Evolutionary conservation across 306 rosid species (phyloP), one percentile per base, ranked within the genome.

Genomic region (Rosa lucieae): DNA sequence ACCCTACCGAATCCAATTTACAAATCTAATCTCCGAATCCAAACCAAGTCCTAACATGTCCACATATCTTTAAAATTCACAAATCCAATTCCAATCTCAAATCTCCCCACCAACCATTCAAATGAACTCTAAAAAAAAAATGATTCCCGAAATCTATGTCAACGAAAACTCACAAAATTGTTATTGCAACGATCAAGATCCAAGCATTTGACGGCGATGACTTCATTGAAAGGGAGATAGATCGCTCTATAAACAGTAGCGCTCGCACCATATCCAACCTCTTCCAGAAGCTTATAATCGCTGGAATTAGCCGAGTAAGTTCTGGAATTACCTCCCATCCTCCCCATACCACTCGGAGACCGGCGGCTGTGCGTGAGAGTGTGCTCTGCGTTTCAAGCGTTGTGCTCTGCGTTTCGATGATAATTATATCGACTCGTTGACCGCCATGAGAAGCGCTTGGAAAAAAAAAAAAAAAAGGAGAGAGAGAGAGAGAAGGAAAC

Each of bases 171-270:
- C 42, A 90, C 95, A 73, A 96, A 81, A 89, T 93, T 96, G 71
- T 86, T 88, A 81, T 87, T 91, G 90, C 98, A 90, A 35, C 99
- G 98, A 89, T 96, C 99, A 80, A 96, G 98, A 93, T 96, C 99
- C 93, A 96, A 88, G 32, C 94, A 91, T 89, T 96, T 93, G 58
- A 96, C 83, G 5, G 99, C 99, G 13, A 96, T 91, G 70, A 93
- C 94, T 72, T 90, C 93, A 89, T 93, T 93, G 42, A 73, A 79
- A 4, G 99, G 99, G 62, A 90, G 73, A 82, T 91, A 92, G 88
- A 96, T 85, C 86, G 97, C 97, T 62, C 95, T 84, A 82, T 70
- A 91, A 13, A 96, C 99, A 1, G 99, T 96, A 8, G 99, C 99
- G 78, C 96, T 96, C 1, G 99, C 97, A 10, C 99, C 99, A 72